A percentile compares a stretch with the other conserved stretches of the same genome.
Conservation (phyloP, 1,139 yeast genomes). For the Yamadazyma dendronema region DNA sequence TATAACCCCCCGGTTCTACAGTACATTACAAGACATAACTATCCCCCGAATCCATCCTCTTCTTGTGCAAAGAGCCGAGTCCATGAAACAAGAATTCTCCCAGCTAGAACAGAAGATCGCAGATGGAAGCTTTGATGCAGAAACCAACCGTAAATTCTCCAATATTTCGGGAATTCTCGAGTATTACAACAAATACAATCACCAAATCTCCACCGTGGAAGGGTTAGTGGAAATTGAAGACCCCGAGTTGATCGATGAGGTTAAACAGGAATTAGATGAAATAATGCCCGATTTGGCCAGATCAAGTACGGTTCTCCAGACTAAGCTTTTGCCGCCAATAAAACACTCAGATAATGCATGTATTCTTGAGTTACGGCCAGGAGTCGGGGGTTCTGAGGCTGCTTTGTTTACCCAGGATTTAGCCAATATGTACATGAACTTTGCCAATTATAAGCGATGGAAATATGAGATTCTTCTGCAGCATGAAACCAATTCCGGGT, state of each 20-base stretch:
- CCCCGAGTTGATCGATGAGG: conserved; percentile 22
- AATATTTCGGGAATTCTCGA: conserved; percentile 54
- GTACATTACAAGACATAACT: conserved; percentile 1
- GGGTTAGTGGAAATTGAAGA: conserved; percentile 38
- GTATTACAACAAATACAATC: conserved; percentile 46
- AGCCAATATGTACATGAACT: conserved; percentile 75
- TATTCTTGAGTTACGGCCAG: conserved; percentile 84
- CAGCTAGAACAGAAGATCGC: conserved; percentile 47
- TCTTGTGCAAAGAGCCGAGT: conserved; percentile 59
- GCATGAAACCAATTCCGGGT: conserved; percentile 61
- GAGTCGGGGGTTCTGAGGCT: conserved; percentile 96
- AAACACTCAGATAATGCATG: conserved; percentile 78
- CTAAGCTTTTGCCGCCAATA: conserved; percentile 69
- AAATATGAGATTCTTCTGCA: conserved; percentile 56
- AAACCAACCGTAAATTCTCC: conserved; percentile 56
- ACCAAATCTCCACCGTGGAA: conserved; percentile 31
- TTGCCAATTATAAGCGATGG: conserved; percentile 70
- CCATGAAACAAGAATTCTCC: conserved; percentile 48
- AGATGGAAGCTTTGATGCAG: conserved; percentile 52
- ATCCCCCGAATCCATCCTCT: conserved; percentile 51
- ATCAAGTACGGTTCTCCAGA: conserved; percentile 47
- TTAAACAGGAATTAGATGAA: conserved; percentile 28
- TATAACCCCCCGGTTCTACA: conserved; percentile 1
- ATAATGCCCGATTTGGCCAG: conserved; percentile 35
- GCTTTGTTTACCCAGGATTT: conserved; percentile 80